Conservation (phyloP, 257 asterid species). For the Solanum gracilifrons region DNA sequence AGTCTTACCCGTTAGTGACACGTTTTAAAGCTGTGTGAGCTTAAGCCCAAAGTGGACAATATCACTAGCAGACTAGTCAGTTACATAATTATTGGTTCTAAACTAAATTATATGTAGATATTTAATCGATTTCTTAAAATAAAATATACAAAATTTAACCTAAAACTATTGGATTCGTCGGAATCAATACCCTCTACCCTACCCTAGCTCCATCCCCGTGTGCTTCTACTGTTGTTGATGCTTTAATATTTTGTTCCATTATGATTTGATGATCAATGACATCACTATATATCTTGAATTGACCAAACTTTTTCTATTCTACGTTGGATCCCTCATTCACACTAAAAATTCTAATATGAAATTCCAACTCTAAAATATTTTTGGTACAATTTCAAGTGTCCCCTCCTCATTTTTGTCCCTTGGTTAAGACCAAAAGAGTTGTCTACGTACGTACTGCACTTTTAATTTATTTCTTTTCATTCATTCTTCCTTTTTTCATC, state of each 20-base stretch:
- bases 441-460: neutral
- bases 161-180: neutral
- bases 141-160: neutral
- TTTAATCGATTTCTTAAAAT: neutral
- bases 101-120: neutral
- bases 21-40: neutral
- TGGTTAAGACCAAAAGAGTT: neutral
- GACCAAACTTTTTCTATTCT: constrained; percentile 1
- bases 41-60: too few relatives aligned
- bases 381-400: neutral
- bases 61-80: neutral
- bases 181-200: neutral
- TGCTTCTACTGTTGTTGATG: neutral
- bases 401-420: neutral
- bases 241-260: neutral
- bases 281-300: constrained; percentile 1
- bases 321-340: constrained; percentile 12
- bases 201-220: neutral
- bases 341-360: neutral
- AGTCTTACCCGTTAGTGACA: too few relatives aligned
- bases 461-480: neutral
- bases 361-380: neutral
- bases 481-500: neutral
- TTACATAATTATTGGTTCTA: neutral
- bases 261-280: neutral